A percentile compares a stretch with the other conserved stretches of the same genome.
Conservation (phyloP, 257 asterid genomes). For the Salvia rosmarinus region DNA sequence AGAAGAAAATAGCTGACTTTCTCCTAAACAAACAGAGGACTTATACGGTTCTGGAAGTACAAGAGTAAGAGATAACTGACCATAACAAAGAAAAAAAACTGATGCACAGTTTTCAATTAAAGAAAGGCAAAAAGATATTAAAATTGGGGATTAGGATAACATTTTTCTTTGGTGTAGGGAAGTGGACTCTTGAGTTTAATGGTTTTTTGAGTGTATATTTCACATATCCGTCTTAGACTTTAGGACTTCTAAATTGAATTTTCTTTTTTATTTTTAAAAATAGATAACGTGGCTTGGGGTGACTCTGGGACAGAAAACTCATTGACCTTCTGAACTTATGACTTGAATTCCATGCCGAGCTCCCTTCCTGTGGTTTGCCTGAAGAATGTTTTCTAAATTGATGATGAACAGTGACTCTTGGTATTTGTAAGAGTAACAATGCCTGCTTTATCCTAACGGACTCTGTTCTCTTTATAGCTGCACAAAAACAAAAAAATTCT, state of each 20-base stretch:
- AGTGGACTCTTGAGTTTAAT: neutral
- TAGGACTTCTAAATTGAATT: too few relatives aligned
- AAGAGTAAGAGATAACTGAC: neutral
- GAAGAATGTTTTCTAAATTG: neutral
- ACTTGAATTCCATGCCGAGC: neutral
- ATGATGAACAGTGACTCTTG: neutral
- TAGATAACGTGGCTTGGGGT: too few relatives aligned
- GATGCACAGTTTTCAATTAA: neutral
- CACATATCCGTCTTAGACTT: neutral
- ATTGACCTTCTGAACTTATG: neutral
- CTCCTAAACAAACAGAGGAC: neutral
- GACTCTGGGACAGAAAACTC: neutral
- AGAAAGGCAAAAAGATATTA: neutral
- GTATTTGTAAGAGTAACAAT: conserved; percentile 14
- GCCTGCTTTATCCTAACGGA: conserved; percentile 14
- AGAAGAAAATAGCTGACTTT: too few relatives aligned
- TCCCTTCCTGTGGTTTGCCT: neutral
- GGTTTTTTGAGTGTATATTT: neutral
- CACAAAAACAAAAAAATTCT: neutral
- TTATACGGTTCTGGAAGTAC: neutral
- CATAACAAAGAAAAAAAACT: neutral
- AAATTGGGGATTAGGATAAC: neutral
- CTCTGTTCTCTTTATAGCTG: conserved; percentile 20
- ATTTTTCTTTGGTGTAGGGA: neutral
- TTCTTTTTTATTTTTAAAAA: too few relatives aligned